Evolutionary conservation across 2,329 filamentous ascomycete species (phyloP).

Genomic region (Bipolaris gigantea): DNA sequence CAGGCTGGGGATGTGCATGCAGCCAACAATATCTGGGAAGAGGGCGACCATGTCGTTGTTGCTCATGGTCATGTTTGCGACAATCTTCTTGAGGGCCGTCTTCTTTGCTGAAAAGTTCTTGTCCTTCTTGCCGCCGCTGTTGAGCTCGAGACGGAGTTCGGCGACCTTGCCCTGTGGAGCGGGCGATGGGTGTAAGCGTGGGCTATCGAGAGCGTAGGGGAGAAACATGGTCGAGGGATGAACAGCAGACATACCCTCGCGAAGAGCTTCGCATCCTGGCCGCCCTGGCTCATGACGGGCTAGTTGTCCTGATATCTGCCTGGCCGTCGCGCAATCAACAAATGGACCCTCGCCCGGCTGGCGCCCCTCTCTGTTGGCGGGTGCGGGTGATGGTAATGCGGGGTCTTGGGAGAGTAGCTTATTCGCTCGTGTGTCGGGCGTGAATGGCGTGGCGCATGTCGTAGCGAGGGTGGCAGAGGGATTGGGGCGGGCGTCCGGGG

Average conservation of each 20-base stretch:
- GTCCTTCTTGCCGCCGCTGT: constrained; percentile 94
- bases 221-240: constrained; percentile 43
- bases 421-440: constrained; percentile 12
- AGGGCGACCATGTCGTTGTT: constrained; percentile 99
- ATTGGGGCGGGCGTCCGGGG: neutral
- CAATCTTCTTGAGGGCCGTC: constrained; percentile 98
- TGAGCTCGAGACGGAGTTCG: constrained; percentile 91
- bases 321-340: constrained; percentile 28
- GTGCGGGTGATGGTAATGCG: constrained; percentile 3
- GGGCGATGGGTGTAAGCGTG: constrained; percentile 55
- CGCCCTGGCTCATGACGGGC: constrained; percentile 63
- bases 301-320: constrained; percentile 29
- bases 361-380: constrained; percentile 29
- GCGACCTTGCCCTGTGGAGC: constrained; percentile 91
- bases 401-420: constrained; percentile 15
- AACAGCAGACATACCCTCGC: constrained; percentile 73
- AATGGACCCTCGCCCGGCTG: constrained; percentile 30
- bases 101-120: constrained; percentile 95
- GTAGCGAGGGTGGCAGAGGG: neutral
- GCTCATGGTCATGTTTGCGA: constrained; percentile 99
- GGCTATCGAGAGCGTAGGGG: constrained; percentile 39
- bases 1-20: constrained; percentile 91
- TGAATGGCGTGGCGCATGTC: constrained; percentile 25
- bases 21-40: constrained; percentile 91
- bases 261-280: constrained; percentile 99